Conservation (phyloP, 164 flowering plant genomes). For the Tinospora cordifolia region DNA sequence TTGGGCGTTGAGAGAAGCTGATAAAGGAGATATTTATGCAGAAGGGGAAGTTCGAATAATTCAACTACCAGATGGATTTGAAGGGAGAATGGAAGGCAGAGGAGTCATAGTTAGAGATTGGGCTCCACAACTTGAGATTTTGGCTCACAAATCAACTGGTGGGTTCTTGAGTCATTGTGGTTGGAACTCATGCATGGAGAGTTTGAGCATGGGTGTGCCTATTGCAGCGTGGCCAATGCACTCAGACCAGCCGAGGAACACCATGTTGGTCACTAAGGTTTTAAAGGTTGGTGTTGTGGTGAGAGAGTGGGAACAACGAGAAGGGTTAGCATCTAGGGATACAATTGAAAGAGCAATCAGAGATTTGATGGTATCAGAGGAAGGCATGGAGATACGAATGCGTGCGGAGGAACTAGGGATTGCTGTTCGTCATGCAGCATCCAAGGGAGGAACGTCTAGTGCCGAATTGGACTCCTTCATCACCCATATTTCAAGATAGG, state of each 20-base stretch:
- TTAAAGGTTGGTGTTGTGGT: constrained; percentile 38
- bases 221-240: constrained; percentile 72
- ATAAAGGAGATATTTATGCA: constrained; percentile 33
- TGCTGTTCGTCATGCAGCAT: constrained; percentile 1
- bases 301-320: constrained; percentile 32
- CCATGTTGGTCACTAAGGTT: constrained; percentile 29
- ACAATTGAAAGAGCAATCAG: background rate
- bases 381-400: background rate
- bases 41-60: background rate
- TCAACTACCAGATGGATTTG: constrained; percentile 42
- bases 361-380: constrained; percentile 4
- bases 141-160: constrained; percentile 34
- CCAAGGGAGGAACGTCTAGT: background rate
- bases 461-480: constrained; percentile 5
- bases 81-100: constrained; percentile 26
- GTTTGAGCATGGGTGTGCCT: constrained; percentile 45
- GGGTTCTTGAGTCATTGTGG: constrained; percentile 59
- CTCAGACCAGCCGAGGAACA: constrained; percentile 64
- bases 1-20: constrained; percentile 65
- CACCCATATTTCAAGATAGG: constrained; percentile 3
- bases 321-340: constrained; percentile 9
- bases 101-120: constrained; percentile 40
- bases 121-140: constrained; percentile 44
- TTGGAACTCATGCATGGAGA: constrained; percentile 56
- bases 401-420: constrained; percentile 2